Percentiles rank a stretch among this genome's conserved stretches.
Conservation (phyloP, 192 early-diverging fungal genomes). For the Coemansia sp. region DNA sequence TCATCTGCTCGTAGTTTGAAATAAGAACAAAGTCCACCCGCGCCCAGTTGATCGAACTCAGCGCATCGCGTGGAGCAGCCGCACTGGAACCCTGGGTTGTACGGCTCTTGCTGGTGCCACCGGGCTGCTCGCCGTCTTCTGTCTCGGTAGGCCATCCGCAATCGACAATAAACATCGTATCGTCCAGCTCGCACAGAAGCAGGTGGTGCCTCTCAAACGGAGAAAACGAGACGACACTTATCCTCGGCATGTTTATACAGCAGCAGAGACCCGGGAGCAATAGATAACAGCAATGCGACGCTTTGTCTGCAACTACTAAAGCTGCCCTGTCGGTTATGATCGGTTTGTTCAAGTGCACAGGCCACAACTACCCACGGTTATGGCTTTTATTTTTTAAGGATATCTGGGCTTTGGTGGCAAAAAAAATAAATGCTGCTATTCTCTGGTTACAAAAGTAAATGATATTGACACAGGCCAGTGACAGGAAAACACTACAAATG, state of each 20-base stretch:
- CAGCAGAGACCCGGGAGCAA: too few species aligned
- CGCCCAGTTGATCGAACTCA: slow-evolving; percentile 56
- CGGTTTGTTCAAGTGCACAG: too few species aligned
- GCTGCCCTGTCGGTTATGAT: too few species aligned
- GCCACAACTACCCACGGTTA: too few species aligned
- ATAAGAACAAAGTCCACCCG: slow-evolving; percentile 71
- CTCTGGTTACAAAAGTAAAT: too few species aligned
- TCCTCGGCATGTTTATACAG: slow-evolving; percentile 31
- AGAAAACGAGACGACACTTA: slow-evolving; percentile 39
- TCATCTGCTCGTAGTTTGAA: slow-evolving; percentile 66
- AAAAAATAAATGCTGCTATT: too few species aligned
- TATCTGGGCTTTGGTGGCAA: neutral
- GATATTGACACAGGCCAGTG: too few species aligned
- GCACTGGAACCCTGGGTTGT: neutral
- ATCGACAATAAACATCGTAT: slow-evolving; percentile 48
- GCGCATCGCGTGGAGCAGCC: slow-evolving; percentile 23
- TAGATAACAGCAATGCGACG: too few species aligned
- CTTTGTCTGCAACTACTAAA: too few species aligned
- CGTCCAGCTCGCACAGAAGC: slow-evolving; percentile 46
- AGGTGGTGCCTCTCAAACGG: slow-evolving; percentile 43
- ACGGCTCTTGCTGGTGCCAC: slow-evolving; percentile 7
- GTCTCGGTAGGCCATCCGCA: slow-evolving; percentile 41
- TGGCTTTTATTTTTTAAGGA: too few species aligned
- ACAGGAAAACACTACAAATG: too few species aligned
- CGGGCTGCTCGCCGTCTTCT: neutral